Base-by-base conservation (phyloP, 306 rosid species). In the Biancaea sappan region DNA sequence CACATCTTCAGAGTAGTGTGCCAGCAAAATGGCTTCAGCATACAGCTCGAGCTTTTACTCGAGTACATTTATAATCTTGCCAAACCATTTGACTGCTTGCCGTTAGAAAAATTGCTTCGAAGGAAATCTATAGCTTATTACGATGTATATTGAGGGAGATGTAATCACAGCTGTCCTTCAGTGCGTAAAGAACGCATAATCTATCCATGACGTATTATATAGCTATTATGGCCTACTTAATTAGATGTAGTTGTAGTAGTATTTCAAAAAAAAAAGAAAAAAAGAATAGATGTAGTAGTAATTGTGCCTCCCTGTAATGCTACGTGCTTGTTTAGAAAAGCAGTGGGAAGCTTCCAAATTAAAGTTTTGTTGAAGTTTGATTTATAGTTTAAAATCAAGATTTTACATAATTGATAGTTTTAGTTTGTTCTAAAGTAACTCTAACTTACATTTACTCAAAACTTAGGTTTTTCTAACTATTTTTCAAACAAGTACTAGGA, bases 21-120 rank as follows among this genome's bases (percentile, higher is more conserved):
- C 52, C 6, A 60, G 37, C 66, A 70, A 71, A 44, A 76, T 44
- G 40, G 73, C 47, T 69, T 63, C 64, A 61, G 41, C 46, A 31
- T 63, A 15, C 51, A 52, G 52, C 50, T 44, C 12, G 7, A 19
- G 65, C 40, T 26, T n/a, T 5, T 19, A 5, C 21, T 0, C 10
- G 48, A 37, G 37, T 26, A 34, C 32, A 46, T 58, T 66, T 34
- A 46, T 47, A 15, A 47, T 4, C 25, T 50, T 50, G 24, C 3
- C 1, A 1, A 52, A 52, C 5, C 22, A 47, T 52, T 52, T 21
- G 59, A 13, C 59, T 21, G 2, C 16, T 52, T 13, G 43, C 43
- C 8, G 43, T 37, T 37, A 37, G 10, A 37, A 37, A 37, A 7
- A 1, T 37, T 8, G 12, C 1, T 37, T 37, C 19, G 10, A 59